Conservation (phyloP, 441 rosid species). For the Mallotus japonicus region DNA sequence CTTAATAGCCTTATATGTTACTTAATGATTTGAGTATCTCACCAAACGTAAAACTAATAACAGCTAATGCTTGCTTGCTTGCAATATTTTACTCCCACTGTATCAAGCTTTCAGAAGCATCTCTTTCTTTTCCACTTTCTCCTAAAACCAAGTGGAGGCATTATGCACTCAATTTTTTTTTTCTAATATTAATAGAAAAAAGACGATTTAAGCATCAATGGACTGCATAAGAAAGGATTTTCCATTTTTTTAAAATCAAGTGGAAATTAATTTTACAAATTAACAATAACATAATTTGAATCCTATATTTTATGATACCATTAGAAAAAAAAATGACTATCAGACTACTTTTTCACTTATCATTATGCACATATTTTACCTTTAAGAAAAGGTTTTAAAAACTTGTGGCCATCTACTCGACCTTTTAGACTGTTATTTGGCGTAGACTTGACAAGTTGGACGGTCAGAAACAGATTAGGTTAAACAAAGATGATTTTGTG, state of each 20-base stretch:
- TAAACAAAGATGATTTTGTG: constrained; percentile 17
- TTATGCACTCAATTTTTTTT: no score
- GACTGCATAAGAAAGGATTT: no score
- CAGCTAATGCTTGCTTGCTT: constrained; percentile 20
- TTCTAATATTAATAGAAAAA: no score
- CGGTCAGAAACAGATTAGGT: constrained; percentile 25
- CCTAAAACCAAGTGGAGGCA: constrained; percentile 4
- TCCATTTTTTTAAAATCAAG: no score
- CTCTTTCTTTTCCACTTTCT: neutral
- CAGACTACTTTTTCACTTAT: no score
- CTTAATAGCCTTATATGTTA: neutral
- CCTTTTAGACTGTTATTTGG: neutral
- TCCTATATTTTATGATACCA: no score
- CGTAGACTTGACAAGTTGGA: constrained; percentile 19
- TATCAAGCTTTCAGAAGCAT: neutral
- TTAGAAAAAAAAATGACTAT: no score
- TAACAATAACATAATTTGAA: no score
- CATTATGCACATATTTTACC: neutral
- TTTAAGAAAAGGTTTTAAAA: neutral
- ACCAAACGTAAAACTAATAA: constrained; percentile 33
- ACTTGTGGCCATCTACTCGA: constrained; percentile 14
- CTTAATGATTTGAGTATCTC: constrained; percentile 25
- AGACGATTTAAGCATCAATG: no score
- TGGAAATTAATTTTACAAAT: no score
- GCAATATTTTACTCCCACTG: constrained; percentile 10